Evolutionary conservation across 768 basidiomycete species (phyloP), one percentile per base, ranked within the genome.

Genomic region (Tricholoma terreum): DNA sequence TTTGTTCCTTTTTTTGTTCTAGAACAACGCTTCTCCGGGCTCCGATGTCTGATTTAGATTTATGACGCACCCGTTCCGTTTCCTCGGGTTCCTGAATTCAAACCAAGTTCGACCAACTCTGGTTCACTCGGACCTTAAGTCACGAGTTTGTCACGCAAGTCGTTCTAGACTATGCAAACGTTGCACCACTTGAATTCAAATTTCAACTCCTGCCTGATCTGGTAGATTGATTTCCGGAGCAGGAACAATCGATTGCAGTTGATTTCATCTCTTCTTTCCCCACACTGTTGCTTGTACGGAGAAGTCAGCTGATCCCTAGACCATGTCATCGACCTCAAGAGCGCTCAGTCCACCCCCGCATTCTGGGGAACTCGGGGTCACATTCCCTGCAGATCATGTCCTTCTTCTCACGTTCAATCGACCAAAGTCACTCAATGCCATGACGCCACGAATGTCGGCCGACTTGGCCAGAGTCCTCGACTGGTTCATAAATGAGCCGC

Each of bases 401-500:
- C 61, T 78, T 22, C 68, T 76, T 35, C 65, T 79, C 50, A 73
- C 73, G 1, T 65, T 79, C 57, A 93, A 93, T 71, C 79, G 90
- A 6, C 90, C 90, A 0, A 75, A 77, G 53, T 68, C 78, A 6
- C 80, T 90, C 66, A 93, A 94, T 64, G 89, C 92, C 1, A 81
- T 94, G 77, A 83, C 84, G 0, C 80, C 82, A 6, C 73, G 69
- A 6, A 84, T 92, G 78, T 64, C 73, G 14, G 61, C 67, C 1
- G 86, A 86, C 67, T 66, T 91, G 24, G 70, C 77, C 35, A 59
- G 51, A 1, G 64, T 87, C 4, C 68, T 92, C 30, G 75, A 83
- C 58, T 92, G 89, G 89, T 91, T 92, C 63, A 87, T 91, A 60
- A 71, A 79, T 1, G 87, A 91, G 53, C 78, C 86, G 14, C 73